Evolutionary conservation across 2,329 filamentous ascomycete species (phyloP).

Genomic region (Paraconiothyrium sp.): DNA sequence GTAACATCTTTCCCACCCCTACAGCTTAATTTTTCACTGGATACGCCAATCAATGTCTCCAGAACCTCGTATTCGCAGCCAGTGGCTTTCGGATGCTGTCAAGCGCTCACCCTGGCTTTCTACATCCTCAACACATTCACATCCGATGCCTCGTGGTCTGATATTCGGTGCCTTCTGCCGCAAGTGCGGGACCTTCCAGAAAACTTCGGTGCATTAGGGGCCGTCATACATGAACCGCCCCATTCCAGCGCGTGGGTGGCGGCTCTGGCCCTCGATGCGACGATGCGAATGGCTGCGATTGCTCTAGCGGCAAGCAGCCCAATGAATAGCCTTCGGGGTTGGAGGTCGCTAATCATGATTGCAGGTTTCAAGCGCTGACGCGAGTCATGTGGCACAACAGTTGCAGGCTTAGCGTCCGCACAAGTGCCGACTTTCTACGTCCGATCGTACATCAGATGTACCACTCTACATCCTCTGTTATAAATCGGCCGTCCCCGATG

Average conservation of each 20-base stretch:
- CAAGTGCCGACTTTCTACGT: not conserved
- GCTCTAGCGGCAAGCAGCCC: constrained; percentile 1
- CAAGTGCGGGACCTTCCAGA: not conserved
- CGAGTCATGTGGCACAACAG: constrained; percentile 12
- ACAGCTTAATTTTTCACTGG: not conserved
- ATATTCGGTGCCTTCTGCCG: not conserved
- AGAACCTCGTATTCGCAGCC: not conserved
- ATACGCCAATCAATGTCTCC: not conserved
- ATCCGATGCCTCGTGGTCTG: not conserved
- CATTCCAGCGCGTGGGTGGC: not conserved
- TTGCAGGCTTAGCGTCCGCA: not conserved
- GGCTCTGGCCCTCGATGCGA: constrained; percentile 7
- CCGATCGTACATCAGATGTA: not conserved
- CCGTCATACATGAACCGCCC: too few species aligned
- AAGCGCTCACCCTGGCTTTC: not conserved
- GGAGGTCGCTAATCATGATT: not conserved
- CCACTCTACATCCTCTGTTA: not conserved
- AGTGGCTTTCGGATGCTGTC: not conserved
- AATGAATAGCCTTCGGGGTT: not conserved
- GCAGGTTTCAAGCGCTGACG: not conserved
- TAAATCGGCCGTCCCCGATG: not conserved
- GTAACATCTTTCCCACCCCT: not conserved
- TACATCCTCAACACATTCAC: not conserved
- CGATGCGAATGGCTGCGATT: not conserved
- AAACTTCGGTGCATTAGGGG: constrained; percentile 7